Evolutionary conservation across 257 asterid genomes (phyloP).

Genomic region (Mentha longifolia): DNA sequence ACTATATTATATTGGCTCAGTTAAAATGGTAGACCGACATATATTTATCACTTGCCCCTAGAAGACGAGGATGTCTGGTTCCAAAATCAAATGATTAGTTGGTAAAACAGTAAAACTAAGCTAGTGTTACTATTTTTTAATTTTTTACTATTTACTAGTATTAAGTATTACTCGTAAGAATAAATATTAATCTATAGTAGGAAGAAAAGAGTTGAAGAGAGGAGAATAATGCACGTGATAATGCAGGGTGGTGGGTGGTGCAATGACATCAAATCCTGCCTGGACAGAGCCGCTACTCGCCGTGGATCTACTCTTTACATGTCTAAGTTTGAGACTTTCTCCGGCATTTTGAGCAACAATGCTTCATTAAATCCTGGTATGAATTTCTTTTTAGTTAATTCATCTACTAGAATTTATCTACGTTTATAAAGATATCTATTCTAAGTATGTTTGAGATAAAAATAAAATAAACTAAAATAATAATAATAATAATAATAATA

Average conservation of each 20-base stretch:
- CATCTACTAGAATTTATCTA: too few relatives aligned
- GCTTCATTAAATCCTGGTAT: conserved; percentile 83
- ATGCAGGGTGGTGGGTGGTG: conserved; percentile 98
- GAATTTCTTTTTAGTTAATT: not conserved
- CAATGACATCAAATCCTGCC: conserved; percentile 74
- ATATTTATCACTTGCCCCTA: not conserved
- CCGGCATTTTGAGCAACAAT: conserved; percentile 79
- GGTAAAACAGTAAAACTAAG: not conserved
- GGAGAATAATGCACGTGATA: not conserved
- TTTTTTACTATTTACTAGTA: too few relatives aligned
- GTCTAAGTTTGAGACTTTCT: conserved; percentile 62
- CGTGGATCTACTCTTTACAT: conserved; percentile 83
- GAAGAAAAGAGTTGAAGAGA: not conserved
- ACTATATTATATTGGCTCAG: not conserved
- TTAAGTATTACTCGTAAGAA: too few relatives aligned
- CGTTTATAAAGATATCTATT: not conserved
- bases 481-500: too few relatives aligned
- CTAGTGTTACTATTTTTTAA: not conserved
- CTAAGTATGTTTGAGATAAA: too few relatives aligned
- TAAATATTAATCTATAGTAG: not conserved
- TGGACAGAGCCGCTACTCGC: conserved; percentile 70
- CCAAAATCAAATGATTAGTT: not conserved
- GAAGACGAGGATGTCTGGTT: not conserved
- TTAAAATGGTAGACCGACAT: not conserved
- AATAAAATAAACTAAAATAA: too few relatives aligned